Conservation (phyloP, 768 basidiomycete species). For the Lentinula sp. region DNA sequence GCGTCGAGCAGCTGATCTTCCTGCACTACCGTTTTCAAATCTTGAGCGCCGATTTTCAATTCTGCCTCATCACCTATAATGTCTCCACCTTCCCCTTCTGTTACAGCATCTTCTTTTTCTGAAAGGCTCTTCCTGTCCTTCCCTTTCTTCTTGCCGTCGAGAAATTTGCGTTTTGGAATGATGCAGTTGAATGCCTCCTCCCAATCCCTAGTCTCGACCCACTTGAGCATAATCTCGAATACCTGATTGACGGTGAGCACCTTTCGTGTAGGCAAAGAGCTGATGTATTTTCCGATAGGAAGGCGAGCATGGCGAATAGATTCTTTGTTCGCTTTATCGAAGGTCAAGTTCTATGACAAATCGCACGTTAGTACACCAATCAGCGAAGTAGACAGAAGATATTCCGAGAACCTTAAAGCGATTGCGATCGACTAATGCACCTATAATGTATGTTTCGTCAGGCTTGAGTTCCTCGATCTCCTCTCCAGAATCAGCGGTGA, state of each 20-base stretch:
- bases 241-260: constrained; percentile 97
- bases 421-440: constrained; percentile 91
- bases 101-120: background rate
- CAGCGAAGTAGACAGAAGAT: constrained; percentile 3
- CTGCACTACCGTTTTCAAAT: background rate
- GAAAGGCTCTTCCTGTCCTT: constrained; percentile 8
- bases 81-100: constrained; percentile 8
- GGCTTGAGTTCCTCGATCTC: constrained; percentile 80
- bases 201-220: constrained; percentile 87
- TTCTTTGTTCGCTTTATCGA: constrained; percentile 73
- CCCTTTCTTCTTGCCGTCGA: constrained; percentile 30
- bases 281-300: constrained; percentile 90
- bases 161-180: constrained; percentile 89
- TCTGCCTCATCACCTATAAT: constrained; percentile 4
- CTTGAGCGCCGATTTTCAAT: constrained; percentile 9
- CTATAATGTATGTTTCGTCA: constrained; percentile 89
- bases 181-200: constrained; percentile 80
- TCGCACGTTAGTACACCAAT: constrained; percentile 10
- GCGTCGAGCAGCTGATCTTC: background rate
- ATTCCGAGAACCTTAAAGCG: constrained; percentile 74
- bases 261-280: constrained; percentile 82
- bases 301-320: constrained; percentile 82
- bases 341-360: constrained; percentile 69
- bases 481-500: constrained; percentile 90
- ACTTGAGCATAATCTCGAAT: constrained; percentile 87